Evolutionary conservation across 805 yeast species (phyloP), one percentile per base, ranked within the genome.

Genomic region (Saccharomycopsis fibuligera): DNA sequence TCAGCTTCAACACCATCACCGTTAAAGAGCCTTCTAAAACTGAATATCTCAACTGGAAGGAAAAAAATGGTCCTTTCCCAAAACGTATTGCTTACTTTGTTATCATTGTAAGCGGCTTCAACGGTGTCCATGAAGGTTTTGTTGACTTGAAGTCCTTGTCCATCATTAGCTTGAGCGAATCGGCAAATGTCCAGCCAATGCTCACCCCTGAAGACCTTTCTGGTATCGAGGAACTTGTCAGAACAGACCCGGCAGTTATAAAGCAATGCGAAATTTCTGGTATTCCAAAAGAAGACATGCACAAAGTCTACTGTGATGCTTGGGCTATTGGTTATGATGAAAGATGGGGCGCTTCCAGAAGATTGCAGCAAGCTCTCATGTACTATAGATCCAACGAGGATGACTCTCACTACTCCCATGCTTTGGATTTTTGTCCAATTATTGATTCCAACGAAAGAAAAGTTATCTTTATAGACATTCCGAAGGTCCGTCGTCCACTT

Each of bases 371-470:
- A 66, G 90, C 90, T 37, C 73, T 85, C 64, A 74, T 85, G 74
- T 84, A 82, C 71, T 85, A 81, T 75, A 75, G 89, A 69, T 70
- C 79, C 12, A 70, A 79, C 61, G 88, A 81, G 66, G 86, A 84
- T 62, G 93, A 83, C 64, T 81, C 88, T 39, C 83, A 79, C 62
- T 79, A 79, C 65, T 66, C 70, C 6, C 71, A 68, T 63, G 90
- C 93, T 25, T 74, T 84, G 58, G 91, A 85, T 64, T 84, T 85
- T 70, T 78, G 89, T 58, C 93, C 93, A 52, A 83, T 84, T 61
- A 81, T 84, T 53, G 93, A 84, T 65, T 79, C 83, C 67, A 82
- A 81, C 64, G 76, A 74, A 49, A 70, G 69, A 47, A 79, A 83
- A 63, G 86, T 84, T 51, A 76, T 85, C 56, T 82, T 65, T 63